phyloP scores from a whole-genome alignment of 1,284 basidiomycete species.

The Cerrena zonata region DNA sequence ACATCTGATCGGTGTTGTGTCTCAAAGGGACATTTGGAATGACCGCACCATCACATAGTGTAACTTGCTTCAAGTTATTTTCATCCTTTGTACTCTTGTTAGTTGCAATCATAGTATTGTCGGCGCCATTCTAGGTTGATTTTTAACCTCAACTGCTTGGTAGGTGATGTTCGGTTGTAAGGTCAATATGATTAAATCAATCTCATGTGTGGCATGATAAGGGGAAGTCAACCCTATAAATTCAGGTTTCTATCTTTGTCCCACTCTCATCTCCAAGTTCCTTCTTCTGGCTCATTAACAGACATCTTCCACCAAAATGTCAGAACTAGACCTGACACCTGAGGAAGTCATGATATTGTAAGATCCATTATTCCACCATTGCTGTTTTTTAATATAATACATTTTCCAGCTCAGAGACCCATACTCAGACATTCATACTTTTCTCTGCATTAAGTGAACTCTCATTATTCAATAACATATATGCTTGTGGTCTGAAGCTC shows the following conservation, averaged over 20 bases:
- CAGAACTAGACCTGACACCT: background rate
- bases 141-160: no score
- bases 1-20: no score
- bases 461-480: background rate
- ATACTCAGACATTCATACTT: background rate
- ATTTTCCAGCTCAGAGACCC: background rate
- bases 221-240: no score
- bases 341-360: background rate
- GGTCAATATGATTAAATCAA: no score
- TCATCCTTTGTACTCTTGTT: no score
- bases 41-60: no score
- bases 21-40: no score
- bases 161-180: no score
- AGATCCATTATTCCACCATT: background rate
- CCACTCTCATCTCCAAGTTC: background rate
- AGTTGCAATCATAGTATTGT: no score
- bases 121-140: no score
- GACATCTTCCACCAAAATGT: background rate
- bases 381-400: background rate
- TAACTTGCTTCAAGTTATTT: no score
- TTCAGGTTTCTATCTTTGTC: background rate
- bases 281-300: background rate
- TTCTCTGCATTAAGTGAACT: background rate
- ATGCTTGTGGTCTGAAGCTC: background rate
- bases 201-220: no score